Evolutionary conservation across 495 filamentous ascomycete genomes (phyloP).

Genomic region (Aspergillus heteromorphus): DNA sequence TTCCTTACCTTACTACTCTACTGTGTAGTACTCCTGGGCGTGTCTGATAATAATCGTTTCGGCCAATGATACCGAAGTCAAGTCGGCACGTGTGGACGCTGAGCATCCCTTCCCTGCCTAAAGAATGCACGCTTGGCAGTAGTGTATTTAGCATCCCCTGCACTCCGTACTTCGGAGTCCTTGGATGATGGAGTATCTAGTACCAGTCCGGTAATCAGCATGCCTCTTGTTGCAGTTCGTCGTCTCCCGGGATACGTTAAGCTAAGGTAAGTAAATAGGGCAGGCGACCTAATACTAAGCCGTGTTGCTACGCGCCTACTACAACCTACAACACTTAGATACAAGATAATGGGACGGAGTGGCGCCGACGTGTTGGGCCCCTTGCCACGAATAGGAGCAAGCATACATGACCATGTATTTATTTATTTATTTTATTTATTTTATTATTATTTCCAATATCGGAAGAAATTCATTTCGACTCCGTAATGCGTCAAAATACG

Average conservation of each 20-base stretch:
- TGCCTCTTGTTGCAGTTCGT: neutral
- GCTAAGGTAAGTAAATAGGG: neutral
- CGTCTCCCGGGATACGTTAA: neutral
- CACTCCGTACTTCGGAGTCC: too few relatives aligned
- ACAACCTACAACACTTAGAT: constrained; percentile 4
- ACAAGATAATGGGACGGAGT: constrained; percentile 1
- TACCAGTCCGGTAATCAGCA: neutral
- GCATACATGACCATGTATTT: constrained; percentile 15
- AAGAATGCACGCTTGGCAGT: neutral
- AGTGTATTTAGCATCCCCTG: too few relatives aligned
- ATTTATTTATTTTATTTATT: too few relatives aligned
- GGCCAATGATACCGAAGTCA: neutral
- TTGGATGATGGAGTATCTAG: neutral
- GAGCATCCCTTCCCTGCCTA: neutral
- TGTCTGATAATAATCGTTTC: neutral
- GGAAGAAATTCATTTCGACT: constrained; percentile 1
- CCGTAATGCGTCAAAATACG: constrained; percentile 12
- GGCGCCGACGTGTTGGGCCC: constrained; percentile 8
- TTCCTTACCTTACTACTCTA: neutral
- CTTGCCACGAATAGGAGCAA: constrained; percentile 11
- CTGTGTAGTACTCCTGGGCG: neutral
- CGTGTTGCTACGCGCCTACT: too few relatives aligned
- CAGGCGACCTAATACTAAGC: constrained; percentile 6
- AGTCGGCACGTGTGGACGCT: neutral
- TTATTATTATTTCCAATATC: too few relatives aligned